Base-by-base conservation (phyloP, 352 stramenopile species). In the Globisporangium rhizosaccharum region DNA sequence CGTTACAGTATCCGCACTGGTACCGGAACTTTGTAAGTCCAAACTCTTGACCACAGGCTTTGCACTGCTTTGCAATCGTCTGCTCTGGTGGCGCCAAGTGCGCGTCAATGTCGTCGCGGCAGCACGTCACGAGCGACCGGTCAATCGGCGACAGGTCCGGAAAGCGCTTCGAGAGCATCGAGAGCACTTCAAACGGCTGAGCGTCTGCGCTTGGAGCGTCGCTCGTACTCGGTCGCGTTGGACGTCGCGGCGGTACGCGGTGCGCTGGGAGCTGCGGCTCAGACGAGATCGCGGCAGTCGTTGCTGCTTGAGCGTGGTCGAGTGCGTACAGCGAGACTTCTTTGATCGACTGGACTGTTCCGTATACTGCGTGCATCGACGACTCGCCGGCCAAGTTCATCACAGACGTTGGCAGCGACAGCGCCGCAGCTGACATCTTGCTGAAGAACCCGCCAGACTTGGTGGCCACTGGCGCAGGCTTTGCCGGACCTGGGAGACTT, bases 1-100 rank as follows among this genome's bases (percentile, higher is more conserved):
- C 80, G 17, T 66, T 79, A 60, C 85, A 93, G 65, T 93, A 92
- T 1, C 85, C 84, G 56, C 83, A 95, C 52, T 88, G 72, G 53
- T 93, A 95, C 0, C 82, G 74, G 33, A 92, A 95, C 64, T 90
- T 91, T 6, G 79, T 90, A 61, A 95, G 72, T 11, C 83, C 82
- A 58, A 95, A 95, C 52, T 88, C 74, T 0, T 82, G 58, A 1
- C 71, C 61, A 70, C 85, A 95, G 41, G 68, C 62, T 46, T 88
- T 91, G 68, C 85, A 94, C 10, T 73, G 56, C 41, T 88, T 89
- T 0, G 68, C 74, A 36, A 75, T 73, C 0, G 63, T 84, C 25
- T 79, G 63, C 50, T 92, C 85, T n/a, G 83, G 83, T 23, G 82
- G 81, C 14, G 70, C 73, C 44, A 90, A 54, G 60, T 75, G 71